Evolutionary conservation across 257 asterid species (phyloP).

Genomic region (Echium plantagineum): DNA sequence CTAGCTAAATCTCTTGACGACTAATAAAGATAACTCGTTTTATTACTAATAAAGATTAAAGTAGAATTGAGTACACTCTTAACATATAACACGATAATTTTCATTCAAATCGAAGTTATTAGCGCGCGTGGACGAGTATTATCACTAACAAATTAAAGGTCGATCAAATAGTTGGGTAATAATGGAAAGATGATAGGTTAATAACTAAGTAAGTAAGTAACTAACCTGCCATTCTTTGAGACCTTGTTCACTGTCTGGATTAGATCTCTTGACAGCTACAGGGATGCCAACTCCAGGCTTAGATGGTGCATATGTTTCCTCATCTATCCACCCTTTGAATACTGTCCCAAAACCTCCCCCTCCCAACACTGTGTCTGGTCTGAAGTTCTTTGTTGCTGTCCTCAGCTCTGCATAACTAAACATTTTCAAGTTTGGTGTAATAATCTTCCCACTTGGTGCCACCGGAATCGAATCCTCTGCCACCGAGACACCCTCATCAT

Average conservation of each 20-base stretch:
- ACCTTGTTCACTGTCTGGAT: slow-evolving; percentile 80
- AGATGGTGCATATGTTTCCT: slow-evolving; percentile 53
- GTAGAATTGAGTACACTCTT: too few species aligned
- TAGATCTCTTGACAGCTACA: slow-evolving; percentile 80
- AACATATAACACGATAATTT: too few species aligned
- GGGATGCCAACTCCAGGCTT: slow-evolving; percentile 64
- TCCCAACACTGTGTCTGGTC: slow-evolving; percentile 32
- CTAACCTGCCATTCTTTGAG: slow-evolving; percentile 89
- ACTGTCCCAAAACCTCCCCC: slow-evolving; percentile 43
- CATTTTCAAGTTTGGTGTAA: slow-evolving; percentile 21
- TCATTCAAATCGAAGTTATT: too few species aligned
- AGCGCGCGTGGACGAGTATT: too few species aligned
- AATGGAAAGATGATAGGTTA: too few species aligned
- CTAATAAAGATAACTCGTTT: too few species aligned
- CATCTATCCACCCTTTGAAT: slow-evolving; percentile 35
- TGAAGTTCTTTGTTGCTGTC: slow-evolving; percentile 27
- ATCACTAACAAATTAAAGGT: too few species aligned
- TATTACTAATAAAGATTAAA: too few species aligned
- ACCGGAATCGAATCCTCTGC: background rate
- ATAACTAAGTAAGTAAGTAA: too few species aligned
- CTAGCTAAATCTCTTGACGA: too few species aligned
- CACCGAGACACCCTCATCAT: background rate
- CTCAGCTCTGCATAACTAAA: slow-evolving; percentile 18
- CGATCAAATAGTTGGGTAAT: too few species aligned
- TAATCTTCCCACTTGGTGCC: slow-evolving; percentile 13